Conservation (phyloP, 1,284 basidiomycete species). For the Heterobasidion occidentale region DNA sequence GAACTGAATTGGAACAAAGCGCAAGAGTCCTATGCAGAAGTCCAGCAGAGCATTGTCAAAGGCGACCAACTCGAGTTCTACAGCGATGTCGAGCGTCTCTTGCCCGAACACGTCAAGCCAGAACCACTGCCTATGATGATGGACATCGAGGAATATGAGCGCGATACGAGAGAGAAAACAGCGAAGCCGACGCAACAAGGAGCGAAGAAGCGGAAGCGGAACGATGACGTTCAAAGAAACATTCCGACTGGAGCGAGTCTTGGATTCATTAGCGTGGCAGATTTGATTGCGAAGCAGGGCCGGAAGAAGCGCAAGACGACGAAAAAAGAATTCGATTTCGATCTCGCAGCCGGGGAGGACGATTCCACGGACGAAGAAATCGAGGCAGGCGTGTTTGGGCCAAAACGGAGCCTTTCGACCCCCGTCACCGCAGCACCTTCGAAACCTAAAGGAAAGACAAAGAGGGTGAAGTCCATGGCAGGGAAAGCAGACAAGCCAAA, state of each 20-base stretch:
- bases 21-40: constrained; percentile 80
- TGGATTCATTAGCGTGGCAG: constrained; percentile 56
- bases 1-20: constrained; percentile 90
- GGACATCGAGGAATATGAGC: constrained; percentile 67
- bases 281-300: constrained; percentile 44
- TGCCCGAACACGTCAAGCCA: constrained; percentile 77
- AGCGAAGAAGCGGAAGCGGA: constrained; percentile 61
- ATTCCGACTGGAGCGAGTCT: constrained; percentile 56
- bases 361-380: constrained; percentile 58
- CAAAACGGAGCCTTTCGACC: constrained; percentile 43
- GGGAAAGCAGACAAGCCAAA: constrained; percentile 1
- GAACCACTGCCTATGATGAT: constrained; percentile 76
- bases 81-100: constrained; percentile 80
- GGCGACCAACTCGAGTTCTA: constrained; percentile 89
- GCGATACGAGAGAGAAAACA: constrained; percentile 35
- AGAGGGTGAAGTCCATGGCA: neutral
- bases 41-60: constrained; percentile 84
- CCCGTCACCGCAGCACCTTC: constrained; percentile 20
- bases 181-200: constrained; percentile 19
- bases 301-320: constrained; percentile 31
- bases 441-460: constrained; percentile 9
- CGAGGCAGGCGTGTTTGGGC: constrained; percentile 35
- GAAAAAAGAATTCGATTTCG: constrained; percentile 17
- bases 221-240: constrained; percentile 57
- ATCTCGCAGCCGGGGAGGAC: constrained; percentile 39